Percentiles rank a stretch among this genome's conserved stretches.
Conservation (phyloP, 2,329 filamentous ascomycete genomes). For the Beauveria australis region DNA sequence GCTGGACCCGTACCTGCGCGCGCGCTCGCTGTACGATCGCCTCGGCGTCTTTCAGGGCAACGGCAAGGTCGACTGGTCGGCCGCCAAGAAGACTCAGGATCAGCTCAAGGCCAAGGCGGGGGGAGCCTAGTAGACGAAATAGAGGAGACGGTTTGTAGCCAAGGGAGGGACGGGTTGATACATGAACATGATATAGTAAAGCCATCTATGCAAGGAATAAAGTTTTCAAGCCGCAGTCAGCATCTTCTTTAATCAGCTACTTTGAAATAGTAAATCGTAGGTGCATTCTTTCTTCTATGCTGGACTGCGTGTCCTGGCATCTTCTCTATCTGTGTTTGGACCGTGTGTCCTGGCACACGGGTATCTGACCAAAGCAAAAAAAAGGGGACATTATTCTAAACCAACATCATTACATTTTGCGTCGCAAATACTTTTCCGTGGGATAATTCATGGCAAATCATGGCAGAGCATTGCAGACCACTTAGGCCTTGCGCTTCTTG, state of each 20-base stretch:
- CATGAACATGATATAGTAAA: not conserved
- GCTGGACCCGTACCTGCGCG: slow-evolving; percentile 72
- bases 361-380: slow-evolving; percentile 10
- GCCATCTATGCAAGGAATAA: not conserved
- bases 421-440: not conserved
- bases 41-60: slow-evolving; percentile 56
- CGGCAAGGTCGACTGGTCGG: slow-evolving; percentile 58
- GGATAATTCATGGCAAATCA: not conserved
- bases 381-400: not conserved
- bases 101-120: slow-evolving; percentile 4
- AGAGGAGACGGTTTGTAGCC: not conserved
- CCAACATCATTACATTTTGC: slow-evolving; percentile 1
- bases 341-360: slow-evolving; percentile 6
- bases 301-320: slow-evolving; percentile 4
- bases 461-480: not conserved
- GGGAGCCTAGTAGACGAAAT: not conserved
- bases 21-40: slow-evolving; percentile 71
- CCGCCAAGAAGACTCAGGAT: slow-evolving; percentile 25
- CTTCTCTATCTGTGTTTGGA: slow-evolving; percentile 6
- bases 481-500: slow-evolving; percentile 36
- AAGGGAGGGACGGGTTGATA: not conserved
- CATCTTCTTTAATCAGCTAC: not conserved
- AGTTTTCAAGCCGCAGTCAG: no score
- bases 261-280: not conserved
- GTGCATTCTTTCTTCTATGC: not conserved